Base-by-base conservation (phyloP, 2,329 filamentous ascomycete genomes). In the Stagonosporopsis cucurbitacearum region DNA sequence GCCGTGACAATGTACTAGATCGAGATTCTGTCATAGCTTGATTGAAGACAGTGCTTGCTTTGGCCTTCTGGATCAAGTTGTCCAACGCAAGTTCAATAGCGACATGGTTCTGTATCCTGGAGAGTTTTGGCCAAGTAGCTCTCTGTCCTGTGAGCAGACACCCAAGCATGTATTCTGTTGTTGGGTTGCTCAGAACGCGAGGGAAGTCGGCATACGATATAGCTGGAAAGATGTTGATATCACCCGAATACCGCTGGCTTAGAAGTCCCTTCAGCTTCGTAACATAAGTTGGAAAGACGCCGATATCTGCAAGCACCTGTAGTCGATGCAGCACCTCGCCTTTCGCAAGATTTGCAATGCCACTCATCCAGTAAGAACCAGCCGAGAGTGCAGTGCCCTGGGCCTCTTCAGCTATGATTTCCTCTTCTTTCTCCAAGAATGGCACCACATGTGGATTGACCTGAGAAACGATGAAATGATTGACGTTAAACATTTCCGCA, bases 401-500 rank as follows among this genome's bases (percentile, higher is more conserved):
- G 9, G 69, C 67, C 47, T 75, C 74, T 30, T 71, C 53, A 50
- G 67, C 50, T 62, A 70, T 69, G 1, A 84, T 74, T 23, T 83
- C 82, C 58, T 92, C 89, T 54, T 96, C 90, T 63, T 88, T 90
- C 15, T 85, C 81, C 15, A 97, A 79, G 67, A 98, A 96, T 0
- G 92, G 91, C 0, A 96, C 86, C 8, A 97, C 91, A 67, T 98
- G 94, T 0, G 94, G 94, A 67, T 98, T 98, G 46, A 97, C 92
- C 73, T 98, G 94, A 0, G 92, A 96, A 17, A 97, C 94, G 64
- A 98, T 97, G 71, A 97, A 97, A 72, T 97, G 94, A 69, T 97
- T 97, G 72, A 97, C 93, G 69, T 97, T 96, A 80, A 97, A 96
- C 89, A 97, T 93, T 70, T 96, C 92, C 0, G 92, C 88, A 15